Evolutionary conservation across 2,329 filamentous ascomycete genomes (phyloP).

Genomic region (Penicillium sp.): DNA sequence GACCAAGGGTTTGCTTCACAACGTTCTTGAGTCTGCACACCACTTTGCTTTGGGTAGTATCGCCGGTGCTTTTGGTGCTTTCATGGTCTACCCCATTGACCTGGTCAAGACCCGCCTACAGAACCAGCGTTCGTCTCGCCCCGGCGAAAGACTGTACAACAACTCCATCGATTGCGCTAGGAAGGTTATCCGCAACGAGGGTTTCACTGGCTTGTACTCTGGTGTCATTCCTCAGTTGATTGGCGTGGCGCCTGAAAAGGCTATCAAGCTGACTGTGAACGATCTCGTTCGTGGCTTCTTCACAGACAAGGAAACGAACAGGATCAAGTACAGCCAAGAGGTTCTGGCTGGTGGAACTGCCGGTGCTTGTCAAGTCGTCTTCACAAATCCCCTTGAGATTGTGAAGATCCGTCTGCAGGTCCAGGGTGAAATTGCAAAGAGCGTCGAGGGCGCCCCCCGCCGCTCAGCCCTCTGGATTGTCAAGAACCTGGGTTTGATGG

Average conservation of each 20-base stretch:
- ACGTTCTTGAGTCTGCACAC: slow-evolving; percentile 73
- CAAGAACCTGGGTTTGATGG: slow-evolving; percentile 86
- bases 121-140: slow-evolving; percentile 81
- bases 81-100: slow-evolving; percentile 99
- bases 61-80: slow-evolving; percentile 94
- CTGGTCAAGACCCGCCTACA: slow-evolving; percentile 98
- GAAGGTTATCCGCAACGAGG: slow-evolving; percentile 92
- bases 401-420: slow-evolving; percentile 99
- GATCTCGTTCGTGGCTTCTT: slow-evolving; percentile 79
- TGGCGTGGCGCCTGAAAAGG: slow-evolving; percentile 98
- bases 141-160: slow-evolving; percentile 88
- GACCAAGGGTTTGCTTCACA: slow-evolving; percentile 58
- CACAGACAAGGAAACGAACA: slow-evolving; percentile 68
- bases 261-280: slow-evolving; percentile 98
- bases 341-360: slow-evolving; percentile 84
- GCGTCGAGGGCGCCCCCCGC: slow-evolving; percentile 73
- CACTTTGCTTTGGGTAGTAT: slow-evolving; percentile 87
- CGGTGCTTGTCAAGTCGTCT: slow-evolving; percentile 94
- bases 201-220: slow-evolving; percentile 84
- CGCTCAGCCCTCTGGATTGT: slow-evolving; percentile 98
- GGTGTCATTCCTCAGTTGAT: slow-evolving; percentile 93
- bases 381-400: slow-evolving; percentile 97
- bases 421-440: slow-evolving; percentile 92
- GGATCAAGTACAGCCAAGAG: slow-evolving; percentile 70
- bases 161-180: slow-evolving; percentile 94